Percentiles rank a stretch among this genome's conserved stretches.
Conservation (phyloP, 2,329 filamentous ascomycete genomes). For the Nakataea oryzae region DNA sequence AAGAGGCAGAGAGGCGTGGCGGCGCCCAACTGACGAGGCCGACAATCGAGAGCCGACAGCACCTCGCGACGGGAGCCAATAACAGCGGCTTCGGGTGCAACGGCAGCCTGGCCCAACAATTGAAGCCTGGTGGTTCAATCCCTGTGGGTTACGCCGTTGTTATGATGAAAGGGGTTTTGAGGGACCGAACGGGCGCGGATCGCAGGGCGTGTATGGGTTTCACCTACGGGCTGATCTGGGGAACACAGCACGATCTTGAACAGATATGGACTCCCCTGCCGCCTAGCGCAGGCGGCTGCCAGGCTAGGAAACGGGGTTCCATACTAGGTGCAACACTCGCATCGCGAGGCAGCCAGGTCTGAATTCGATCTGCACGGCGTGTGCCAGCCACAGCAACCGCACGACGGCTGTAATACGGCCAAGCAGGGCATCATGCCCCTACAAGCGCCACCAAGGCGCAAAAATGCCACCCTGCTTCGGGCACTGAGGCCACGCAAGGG, state of each 20-base stretch:
- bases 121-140: neutral
- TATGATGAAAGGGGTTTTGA: neutral
- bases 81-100: neutral
- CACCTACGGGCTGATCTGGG: neutral
- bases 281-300: neutral
- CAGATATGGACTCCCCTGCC: neutral
- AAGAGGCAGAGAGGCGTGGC: neutral
- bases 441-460: neutral
- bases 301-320: neutral
- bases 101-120: conserved; percentile 6
- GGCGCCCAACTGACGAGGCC: neutral
- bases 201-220: neutral
- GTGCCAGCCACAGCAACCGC: neutral
- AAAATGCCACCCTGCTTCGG: neutral
- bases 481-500: neutral
- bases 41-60: neutral
- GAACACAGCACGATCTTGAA: neutral
- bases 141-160: neutral
- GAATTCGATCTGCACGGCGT: no score
- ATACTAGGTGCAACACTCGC: neutral
- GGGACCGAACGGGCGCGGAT: neutral
- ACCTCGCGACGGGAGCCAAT: neutral
- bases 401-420: neutral
- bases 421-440: neutral
- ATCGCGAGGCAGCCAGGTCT: neutral